These are phyloP conservation scores for Kalmusia sp. DNA, from an alignment of 2,329 filamentous ascomycete genomes.

Conservation along the genomic window DNA sequence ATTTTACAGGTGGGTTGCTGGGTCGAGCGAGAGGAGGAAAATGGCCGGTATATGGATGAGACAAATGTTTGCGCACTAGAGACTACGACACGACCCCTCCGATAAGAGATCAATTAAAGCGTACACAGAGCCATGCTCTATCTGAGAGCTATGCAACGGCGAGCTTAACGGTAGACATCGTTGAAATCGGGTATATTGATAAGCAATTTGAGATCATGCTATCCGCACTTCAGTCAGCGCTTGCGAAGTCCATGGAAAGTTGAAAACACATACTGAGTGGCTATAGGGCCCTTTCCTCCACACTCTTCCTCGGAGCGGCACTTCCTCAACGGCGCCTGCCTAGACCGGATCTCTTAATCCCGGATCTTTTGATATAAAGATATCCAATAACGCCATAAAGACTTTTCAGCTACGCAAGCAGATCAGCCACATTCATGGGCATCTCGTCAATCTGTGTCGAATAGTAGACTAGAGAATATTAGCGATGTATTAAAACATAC, in stretches of 20 bases:
- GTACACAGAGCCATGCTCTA: too few species aligned
- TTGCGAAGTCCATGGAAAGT: background rate
- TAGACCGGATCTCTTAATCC: slow-evolving; percentile 4
- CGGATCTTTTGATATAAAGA: background rate
- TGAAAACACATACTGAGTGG: slow-evolving; percentile 32
- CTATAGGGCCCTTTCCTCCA: slow-evolving; percentile 46
- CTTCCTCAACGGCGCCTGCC: slow-evolving; percentile 10
- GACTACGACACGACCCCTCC: too few species aligned
- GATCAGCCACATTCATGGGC: slow-evolving; percentile 81
- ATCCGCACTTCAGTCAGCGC: slow-evolving; percentile 1
- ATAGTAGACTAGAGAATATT: slow-evolving; percentile 74
- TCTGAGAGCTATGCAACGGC: too few species aligned
- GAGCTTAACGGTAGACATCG: background rate
- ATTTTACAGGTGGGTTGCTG: too few species aligned
- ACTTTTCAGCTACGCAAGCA: slow-evolving; percentile 30
- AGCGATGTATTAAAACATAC: slow-evolving; percentile 30
- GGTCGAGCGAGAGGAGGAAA: too few species aligned
- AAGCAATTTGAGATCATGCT: slow-evolving; percentile 3
- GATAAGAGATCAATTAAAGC: too few species aligned
- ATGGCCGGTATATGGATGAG: too few species aligned
- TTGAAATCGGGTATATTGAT: slow-evolving; percentile 1
- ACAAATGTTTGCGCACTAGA: too few species aligned
- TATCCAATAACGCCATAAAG: background rate
- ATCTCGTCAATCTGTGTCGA: slow-evolving; percentile 98
- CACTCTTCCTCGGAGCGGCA: slow-evolving; percentile 31